Evolutionary conservation across 352 stramenopile genomes (phyloP).

Genomic region (Blastocystis hominis): DNA sequence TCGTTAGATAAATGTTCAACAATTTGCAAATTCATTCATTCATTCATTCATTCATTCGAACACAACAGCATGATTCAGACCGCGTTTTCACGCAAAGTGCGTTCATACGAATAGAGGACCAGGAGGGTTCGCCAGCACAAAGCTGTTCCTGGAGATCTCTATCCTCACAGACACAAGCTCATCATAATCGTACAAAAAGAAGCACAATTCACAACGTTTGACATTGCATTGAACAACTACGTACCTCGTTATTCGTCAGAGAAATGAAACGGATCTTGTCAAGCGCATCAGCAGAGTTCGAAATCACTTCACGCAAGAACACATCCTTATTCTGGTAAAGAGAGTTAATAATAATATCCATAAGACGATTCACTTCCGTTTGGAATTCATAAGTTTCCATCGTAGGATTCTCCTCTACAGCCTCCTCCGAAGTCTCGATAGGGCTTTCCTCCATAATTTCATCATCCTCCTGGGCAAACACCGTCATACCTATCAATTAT

Average conservation of each 20-base stretch:
- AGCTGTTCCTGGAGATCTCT: slow-evolving; percentile 45
- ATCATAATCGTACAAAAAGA: too few species aligned
- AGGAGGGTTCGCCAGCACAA: slow-evolving; percentile 64
- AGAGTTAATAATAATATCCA: slow-evolving; percentile 99
- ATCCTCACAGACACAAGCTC: background rate
- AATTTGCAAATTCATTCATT: too few species aligned
- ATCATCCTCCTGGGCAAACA: slow-evolving; percentile 8
- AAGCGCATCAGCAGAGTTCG: slow-evolving; percentile 91
- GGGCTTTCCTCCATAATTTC: background rate
- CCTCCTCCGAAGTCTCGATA: too few species aligned
- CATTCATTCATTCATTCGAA: too few species aligned
- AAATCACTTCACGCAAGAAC: slow-evolving; percentile 97
- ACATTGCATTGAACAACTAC: background rate
- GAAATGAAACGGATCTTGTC: slow-evolving; percentile 97
- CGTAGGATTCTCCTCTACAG: background rate
- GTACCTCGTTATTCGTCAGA: slow-evolving; percentile 72
- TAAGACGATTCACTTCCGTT: slow-evolving; percentile 90
- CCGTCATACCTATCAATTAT: background rate
- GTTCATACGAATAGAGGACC: background rate
- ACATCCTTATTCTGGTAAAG: slow-evolving; percentile 92
- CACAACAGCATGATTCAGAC: too few species aligned
- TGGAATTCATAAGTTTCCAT: slow-evolving; percentile 80
- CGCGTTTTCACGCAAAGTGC: background rate
- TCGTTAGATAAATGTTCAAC: too few species aligned
- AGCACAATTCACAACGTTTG: background rate